Base-by-base conservation (phyloP, 805 yeast genomes). In the Candida endomychidarum region DNA sequence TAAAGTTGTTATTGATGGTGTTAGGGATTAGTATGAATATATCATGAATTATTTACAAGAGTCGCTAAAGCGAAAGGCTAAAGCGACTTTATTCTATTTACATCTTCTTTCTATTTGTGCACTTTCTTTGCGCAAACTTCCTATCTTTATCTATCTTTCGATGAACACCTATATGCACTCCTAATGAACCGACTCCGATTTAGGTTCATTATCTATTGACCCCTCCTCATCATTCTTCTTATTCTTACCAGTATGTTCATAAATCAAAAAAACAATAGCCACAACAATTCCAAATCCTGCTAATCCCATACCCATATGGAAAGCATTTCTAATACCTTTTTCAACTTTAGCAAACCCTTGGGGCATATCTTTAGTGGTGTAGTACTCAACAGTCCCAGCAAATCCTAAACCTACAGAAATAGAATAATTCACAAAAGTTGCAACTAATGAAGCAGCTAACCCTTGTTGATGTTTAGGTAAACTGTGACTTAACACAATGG, bases 381-480 rank as follows among this genome's bases (percentile, higher is more conserved):
- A 64, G 16, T 40, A 41, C 43, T 62, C 66, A 1, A 60, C 70
- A 1, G 65, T 53, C 0, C 67, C 67, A 2, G 67, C 65, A 20
- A 63, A 40, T 1, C 68, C 68, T 33, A 64, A 52, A 2, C 68
- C 68, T 19, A 63, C 53, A 16, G 66, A 55, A 22, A 64, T 80
- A 1, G 88, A 77, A 54, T 85, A 85, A 56, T 82, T 85, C 10
- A 81, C 80, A 51, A 81, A 75, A 0, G 91, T 83, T 15, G 82
- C 72, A 1, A 83, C 82, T 40, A 85, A 62, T 0, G 89, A 81
- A 0, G 86, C 89, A 1, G 89, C 90, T 67, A 82, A 76, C 5
- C 91, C 93, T 59, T 85, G 93, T 48, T 80, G 78, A 37, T 72
- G 65, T 40, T 66, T 61, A 0, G 90, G 89, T 17, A 84, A 64